These are phyloP conservation scores for Besnoitia besnoiti DNA, from an alignment of 169 alveolate species.

Conservation along the genomic window DNA sequence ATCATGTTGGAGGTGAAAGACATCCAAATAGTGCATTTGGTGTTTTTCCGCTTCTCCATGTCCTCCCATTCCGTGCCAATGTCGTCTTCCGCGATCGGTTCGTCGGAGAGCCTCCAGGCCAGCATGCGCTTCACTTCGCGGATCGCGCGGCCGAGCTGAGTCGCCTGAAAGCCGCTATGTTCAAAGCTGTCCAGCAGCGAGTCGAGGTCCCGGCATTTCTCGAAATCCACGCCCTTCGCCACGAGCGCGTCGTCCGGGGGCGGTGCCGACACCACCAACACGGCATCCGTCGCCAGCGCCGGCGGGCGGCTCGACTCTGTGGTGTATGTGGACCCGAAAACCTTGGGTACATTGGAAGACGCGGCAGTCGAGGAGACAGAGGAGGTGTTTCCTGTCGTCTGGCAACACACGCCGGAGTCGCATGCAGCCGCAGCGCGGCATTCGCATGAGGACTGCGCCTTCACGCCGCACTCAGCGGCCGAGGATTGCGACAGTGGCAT, in stretches of 20 bases:
- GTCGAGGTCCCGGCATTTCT: conserved; percentile 79
- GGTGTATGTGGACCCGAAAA: conserved; percentile 45
- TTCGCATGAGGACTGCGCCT: too few relatives aligned
- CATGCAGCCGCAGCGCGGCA: too few relatives aligned
- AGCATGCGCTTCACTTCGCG: conserved; percentile 85
- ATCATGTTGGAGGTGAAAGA: conserved; percentile 94
- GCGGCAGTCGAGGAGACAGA: too few relatives aligned
- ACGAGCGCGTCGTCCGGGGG: conserved; percentile 57
- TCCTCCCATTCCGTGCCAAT: conserved; percentile 66
- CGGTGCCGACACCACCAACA: conserved; percentile 49
- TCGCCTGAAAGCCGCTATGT: conserved; percentile 88
- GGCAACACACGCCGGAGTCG: too few relatives aligned
- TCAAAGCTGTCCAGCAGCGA: conserved; percentile 74
- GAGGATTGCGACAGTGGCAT: too few relatives aligned
- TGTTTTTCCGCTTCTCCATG: conserved; percentile 2
- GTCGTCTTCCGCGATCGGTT: conserved; percentile 69
- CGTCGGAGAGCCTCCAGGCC: conserved; percentile 83
- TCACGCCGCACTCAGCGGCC: too few relatives aligned
- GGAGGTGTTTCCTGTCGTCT: too few relatives aligned
- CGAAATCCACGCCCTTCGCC: conserved; percentile 86
- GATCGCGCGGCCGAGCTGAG: conserved; percentile 82
- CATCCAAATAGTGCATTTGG: conserved; percentile 87
- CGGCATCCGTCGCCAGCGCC: conserved; percentile 61
- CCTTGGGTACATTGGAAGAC: not conserved
- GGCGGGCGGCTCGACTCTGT: conserved; percentile 43